phyloP scores from a whole-genome alignment of 164 flowering plant species.

The Tinospora cordifolia region DNA sequence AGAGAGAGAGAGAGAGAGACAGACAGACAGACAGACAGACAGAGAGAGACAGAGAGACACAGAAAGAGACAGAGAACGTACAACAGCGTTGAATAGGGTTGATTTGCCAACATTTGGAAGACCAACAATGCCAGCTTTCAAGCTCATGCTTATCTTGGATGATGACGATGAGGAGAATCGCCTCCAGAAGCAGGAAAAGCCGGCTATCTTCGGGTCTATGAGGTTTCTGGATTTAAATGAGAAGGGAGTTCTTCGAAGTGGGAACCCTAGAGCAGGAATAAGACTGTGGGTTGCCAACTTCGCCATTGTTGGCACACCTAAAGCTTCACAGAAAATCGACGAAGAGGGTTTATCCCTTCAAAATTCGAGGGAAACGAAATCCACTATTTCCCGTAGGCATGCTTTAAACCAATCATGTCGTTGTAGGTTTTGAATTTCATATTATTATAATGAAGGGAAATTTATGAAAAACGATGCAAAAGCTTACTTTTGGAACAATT shows the following conservation, averaged over 20 bases:
- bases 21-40: no score
- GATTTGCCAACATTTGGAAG: conserved; percentile 98
- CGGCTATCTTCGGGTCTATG: not conserved
- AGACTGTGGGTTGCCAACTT: conserved; percentile 22
- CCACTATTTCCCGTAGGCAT: not conserved
- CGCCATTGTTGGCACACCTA: conserved; percentile 18
- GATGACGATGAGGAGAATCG: conserved; percentile 29
- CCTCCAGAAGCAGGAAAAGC: conserved; percentile 8
- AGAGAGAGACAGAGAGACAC: conserved; percentile 17
- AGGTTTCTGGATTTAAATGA: conserved; percentile 11
- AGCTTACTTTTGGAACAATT: no score
- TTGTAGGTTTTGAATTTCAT: no score
- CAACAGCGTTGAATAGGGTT: conserved; percentile 95
- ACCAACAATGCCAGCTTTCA: conserved; percentile 96
- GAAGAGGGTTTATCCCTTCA: not conserved
- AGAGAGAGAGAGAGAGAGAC: not conserved
- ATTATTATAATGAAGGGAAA: no score
- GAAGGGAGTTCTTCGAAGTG: conserved; percentile 8
- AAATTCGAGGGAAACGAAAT: conserved; percentile 1
- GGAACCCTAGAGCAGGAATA: conserved; percentile 18
- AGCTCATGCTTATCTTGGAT: conserved; percentile 73
- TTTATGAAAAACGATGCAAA: no score
- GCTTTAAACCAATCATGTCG: no score
- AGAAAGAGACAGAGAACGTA: conserved; percentile 26
- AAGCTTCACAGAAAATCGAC: not conserved